Evolutionary conservation across 306 rosid genomes (phyloP), one percentile per base, ranked within the genome.

Genomic region (Astragalus glycyphyllos): DNA sequence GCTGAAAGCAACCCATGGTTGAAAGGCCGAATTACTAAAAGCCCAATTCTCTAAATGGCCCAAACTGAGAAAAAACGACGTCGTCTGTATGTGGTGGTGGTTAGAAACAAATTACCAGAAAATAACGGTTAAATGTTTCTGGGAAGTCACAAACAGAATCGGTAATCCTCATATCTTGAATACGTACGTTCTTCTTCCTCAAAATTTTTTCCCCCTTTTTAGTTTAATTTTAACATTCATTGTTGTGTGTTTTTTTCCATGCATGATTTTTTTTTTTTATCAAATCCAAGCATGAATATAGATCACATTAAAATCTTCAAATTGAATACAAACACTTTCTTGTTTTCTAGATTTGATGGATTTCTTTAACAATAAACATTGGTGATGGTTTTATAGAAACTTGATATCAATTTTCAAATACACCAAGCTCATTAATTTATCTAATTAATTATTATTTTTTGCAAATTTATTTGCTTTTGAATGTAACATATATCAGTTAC

Each of bases 111-210:
- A 11, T 20, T 58, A 58, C 48, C 76, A 46, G 59, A 71, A 59
- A 50, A 8, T 48, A 60, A 72, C 69, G 31, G 69, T 63, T 63
- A 32, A 4, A 38, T 58, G 16, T 40, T 32, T 46, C 68, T 11
- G 15, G 16, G 47, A 54, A 44, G 3, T 13, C 38, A 3, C 68
- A 71, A 48, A 31, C 35, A 38, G 37, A 71, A 11, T 44, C 58
- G 37, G 60, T 14, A 20, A 34, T 67, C 3, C 47, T 11, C 59
- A 49, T 47, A 4, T 49, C 59, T 0, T 35, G 31, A 32, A 50
- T 20, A 68, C 17, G 8, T 37, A 37, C 8, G 40, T 40, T 12
- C 64, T 23, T 69, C 40, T 37, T 37, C 7, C 0, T 37, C 7
- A 26, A 49, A 14, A 14, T 17, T 4, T 20, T 16, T 50, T 4